phyloP scores from a whole-genome alignment of 768 basidiomycete genomes.

The Calocera cornea region DNA sequence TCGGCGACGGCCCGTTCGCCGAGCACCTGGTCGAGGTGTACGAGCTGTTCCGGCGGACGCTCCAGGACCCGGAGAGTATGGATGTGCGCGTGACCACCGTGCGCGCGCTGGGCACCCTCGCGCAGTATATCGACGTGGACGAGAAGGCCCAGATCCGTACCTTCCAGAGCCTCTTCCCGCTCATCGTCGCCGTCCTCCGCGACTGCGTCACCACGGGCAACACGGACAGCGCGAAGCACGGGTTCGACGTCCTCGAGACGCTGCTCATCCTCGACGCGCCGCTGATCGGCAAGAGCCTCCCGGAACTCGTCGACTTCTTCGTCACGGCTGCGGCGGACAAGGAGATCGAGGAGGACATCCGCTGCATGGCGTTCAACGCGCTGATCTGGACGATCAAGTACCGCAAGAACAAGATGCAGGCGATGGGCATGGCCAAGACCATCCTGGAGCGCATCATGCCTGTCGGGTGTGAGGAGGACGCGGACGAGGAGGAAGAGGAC shows the following conservation, averaged over 20 bases:
- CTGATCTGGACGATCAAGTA: conserved; percentile 97
- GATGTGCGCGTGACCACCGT: conserved; percentile 87
- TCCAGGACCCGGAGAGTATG: conserved; percentile 71
- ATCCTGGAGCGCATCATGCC: conserved; percentile 90
- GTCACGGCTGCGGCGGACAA: conserved; percentile 70
- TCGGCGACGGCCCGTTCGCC: conserved; percentile 29
- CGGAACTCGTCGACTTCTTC: conserved; percentile 78
- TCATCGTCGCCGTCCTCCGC: conserved; percentile 78
- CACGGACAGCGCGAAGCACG: conserved; percentile 67
- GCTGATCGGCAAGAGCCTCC: conserved; percentile 77
- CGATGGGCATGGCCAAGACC: conserved; percentile 62
- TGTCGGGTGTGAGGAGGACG: conserved; percentile 84
- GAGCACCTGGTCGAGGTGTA: conserved; percentile 54
- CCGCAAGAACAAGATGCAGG: conserved; percentile 88
- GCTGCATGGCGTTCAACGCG: conserved; percentile 81
- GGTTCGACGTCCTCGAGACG: conserved; percentile 93
- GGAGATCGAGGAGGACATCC: conserved; percentile 59
- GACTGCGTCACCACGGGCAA: conserved; percentile 68
- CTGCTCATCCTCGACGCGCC: conserved; percentile 92
- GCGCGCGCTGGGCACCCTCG: conserved; percentile 77
- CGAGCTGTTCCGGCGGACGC: conserved; percentile 56
- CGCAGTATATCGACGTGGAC: conserved; percentile 79
- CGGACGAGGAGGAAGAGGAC: conserved; percentile 85
- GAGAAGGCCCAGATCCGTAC: conserved; percentile 81
- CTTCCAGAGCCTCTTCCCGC: conserved; percentile 75